Conservation (phyloP, 2,329 filamentous ascomycete genomes). For the Gnomoniopsis sp. region DNA sequence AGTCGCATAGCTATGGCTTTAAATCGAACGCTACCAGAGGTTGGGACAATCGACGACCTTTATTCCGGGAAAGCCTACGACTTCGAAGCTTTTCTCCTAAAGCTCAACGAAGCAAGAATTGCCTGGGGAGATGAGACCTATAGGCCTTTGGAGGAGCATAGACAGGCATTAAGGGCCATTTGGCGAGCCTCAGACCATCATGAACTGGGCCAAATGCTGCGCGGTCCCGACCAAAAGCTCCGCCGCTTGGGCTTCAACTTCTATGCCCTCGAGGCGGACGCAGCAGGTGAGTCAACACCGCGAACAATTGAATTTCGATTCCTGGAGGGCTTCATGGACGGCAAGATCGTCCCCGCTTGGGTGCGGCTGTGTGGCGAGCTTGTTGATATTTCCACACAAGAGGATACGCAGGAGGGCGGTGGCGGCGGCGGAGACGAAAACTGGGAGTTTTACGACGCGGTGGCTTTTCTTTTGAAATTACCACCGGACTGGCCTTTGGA, state of each 20-base stretch:
- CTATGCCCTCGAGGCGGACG: constrained; percentile 28
- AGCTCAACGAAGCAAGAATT: background rate
- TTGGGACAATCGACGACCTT: constrained; percentile 1
- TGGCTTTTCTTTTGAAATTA: constrained; percentile 7
- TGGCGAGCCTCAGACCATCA: constrained; percentile 24
- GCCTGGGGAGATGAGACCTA: background rate
- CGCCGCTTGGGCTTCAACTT: constrained; percentile 39
- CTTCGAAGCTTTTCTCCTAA: constrained; percentile 18
- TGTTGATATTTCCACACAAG: constrained; percentile 23
- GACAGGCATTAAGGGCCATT: constrained; percentile 28
- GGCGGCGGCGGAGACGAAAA: background rate
- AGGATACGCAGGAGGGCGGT: background rate
- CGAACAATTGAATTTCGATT: constrained; percentile 37
- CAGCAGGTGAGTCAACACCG: constrained; percentile 18
- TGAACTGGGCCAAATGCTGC: constrained; percentile 33
- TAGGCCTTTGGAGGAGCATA: constrained; percentile 9
- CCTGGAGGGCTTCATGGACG: constrained; percentile 32
- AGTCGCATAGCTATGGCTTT: constrained; percentile 29
- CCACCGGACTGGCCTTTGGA: constrained; percentile 1
- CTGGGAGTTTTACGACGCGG: constrained; percentile 13
- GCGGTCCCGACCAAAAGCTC: constrained; percentile 29
- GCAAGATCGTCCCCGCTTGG: constrained; percentile 31
- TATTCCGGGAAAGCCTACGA: constrained; percentile 16
- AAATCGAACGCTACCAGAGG: background rate
- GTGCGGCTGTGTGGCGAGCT: constrained; percentile 30